Evolutionary conservation across 345 rosid species (phyloP).

Genomic region (Pugionium cornutum): DNA sequence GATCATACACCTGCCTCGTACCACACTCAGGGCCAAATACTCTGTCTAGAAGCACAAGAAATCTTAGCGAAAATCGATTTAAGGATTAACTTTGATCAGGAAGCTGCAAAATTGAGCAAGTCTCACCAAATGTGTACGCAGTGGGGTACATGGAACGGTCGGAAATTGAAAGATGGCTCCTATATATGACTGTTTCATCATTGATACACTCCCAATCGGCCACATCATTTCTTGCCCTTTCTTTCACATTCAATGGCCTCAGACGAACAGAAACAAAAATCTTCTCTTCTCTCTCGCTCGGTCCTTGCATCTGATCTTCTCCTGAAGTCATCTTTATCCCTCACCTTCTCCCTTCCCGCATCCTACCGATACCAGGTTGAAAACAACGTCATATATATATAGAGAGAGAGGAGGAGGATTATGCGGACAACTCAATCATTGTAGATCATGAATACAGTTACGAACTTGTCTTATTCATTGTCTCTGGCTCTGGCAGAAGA

Average conservation of each 20-base stretch:
- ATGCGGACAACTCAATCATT: constrained; percentile 46
- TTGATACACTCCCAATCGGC: constrained; percentile 93
- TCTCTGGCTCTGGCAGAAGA: constrained; percentile 30
- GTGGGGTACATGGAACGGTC: constrained; percentile 93
- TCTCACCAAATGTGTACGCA: constrained; percentile 85
- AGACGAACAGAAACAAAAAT: constrained; percentile 82
- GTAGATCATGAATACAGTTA: constrained; percentile 45
- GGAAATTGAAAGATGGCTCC: constrained; percentile 68
- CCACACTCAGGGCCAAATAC: constrained; percentile 69
- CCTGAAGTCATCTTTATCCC: constrained; percentile 55
- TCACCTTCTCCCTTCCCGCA: constrained; percentile 39
- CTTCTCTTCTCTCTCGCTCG: constrained; percentile 55
- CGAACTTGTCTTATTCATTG: constrained; percentile 39
- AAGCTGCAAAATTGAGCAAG: constrained; percentile 21
- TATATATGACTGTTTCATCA: constrained; percentile 63
- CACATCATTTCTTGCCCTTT: constrained; percentile 64
- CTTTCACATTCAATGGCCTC: constrained; percentile 86
- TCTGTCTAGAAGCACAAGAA: constrained; percentile 55
- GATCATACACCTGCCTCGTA: constrained; percentile 74
- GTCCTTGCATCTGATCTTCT: constrained; percentile 54
- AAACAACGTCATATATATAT: constrained; percentile 17
- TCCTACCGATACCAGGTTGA: constrained; percentile 37
- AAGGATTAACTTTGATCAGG: constrained; percentile 20
- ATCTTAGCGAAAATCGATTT: constrained; percentile 27
- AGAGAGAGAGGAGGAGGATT: neutral